phyloP scores from a whole-genome alignment of 768 basidiomycete species.

The Naganishia antarctica region DNA sequence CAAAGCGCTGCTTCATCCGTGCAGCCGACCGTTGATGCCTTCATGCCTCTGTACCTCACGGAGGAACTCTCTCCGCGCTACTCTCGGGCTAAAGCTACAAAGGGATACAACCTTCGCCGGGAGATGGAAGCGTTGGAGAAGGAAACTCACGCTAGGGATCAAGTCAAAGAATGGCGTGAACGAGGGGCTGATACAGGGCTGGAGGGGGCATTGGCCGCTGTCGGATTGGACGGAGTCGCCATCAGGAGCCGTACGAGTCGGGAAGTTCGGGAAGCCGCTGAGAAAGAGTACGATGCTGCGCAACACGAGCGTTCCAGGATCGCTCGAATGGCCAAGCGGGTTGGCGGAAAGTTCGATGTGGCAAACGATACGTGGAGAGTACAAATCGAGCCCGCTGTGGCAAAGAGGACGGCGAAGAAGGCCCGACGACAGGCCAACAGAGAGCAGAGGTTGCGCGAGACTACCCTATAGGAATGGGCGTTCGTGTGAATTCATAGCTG shows the following conservation, averaged over 20 bases:
- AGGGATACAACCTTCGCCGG: constrained; percentile 36
- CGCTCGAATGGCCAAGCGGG: constrained; percentile 33
- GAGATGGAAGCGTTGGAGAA: constrained; percentile 31
- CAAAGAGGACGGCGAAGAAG: constrained; percentile 22
- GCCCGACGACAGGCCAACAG: constrained; percentile 21
- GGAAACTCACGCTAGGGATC: constrained; percentile 26
- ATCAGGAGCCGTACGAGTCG: constrained; percentile 36
- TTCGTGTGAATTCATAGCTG: too few relatives aligned
- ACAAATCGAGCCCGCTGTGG: constrained; percentile 18
- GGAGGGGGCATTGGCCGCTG: constrained; percentile 29
- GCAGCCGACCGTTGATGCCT: constrained; percentile 31
- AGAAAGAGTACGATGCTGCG: constrained; percentile 34
- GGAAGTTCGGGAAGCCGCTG: constrained; percentile 43
- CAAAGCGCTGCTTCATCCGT: constrained; percentile 13
- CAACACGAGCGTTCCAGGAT: constrained; percentile 28
- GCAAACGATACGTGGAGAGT: constrained; percentile 25
- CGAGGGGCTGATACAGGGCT: constrained; percentile 37
- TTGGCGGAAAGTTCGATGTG: constrained; percentile 27
- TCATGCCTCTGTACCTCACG: constrained; percentile 45
- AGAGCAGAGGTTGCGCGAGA: constrained; percentile 24
- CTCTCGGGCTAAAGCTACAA: constrained; percentile 38
- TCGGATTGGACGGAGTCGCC: constrained; percentile 38
- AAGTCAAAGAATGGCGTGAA: constrained; percentile 38
- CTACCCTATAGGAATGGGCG: background rate
- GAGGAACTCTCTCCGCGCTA: constrained; percentile 46